Evolutionary conservation across 1,284 basidiomycete species (phyloP), one percentile per base, ranked within the genome.

Genomic region (Austroboletus niveus): DNA sequence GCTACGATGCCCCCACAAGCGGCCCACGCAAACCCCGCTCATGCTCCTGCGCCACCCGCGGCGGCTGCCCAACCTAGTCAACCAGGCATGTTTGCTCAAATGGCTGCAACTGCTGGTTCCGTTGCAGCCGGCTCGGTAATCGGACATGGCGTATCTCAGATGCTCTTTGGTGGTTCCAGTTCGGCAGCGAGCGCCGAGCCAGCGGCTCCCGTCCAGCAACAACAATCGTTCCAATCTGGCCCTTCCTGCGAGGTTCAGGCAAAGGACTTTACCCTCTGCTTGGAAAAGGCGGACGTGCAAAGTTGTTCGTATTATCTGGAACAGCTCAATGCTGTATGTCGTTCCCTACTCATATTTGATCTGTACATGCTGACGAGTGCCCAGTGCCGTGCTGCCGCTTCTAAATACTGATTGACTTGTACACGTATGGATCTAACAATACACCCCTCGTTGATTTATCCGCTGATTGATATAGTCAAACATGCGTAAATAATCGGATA

Each of bases 31-130:
- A 68, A 72, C 10, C 75, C 81, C 15, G 72, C 74, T 32, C 72
- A 75, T 22, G 70, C 75, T 1, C 71, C 73, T 41, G 70, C 78
- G n/a, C 71, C 72, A 15, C 62, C 58, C 40, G 59, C 47, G 1
- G 43, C 63, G 3, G 41, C 63, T 7, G 42, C 61, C 24, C 63
- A 67, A 62, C 71, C 54, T 52, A 70, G 38, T 66, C 64, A 70
- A 47, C 87, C 88, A 0, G 88, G 89, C 7, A 75, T 92, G 77
- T 53, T 92, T 15, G 75, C 80, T 0, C 85, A 89, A 68, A 94
- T 94, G 89, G 92, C 91, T 49, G 90, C 91, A 14, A 94, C 92
- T 8, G 91, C 90, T 29, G 91, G 90, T 50, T 89, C 87, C 56
- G 92, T 94, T 39, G 92, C 92, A 7, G 77, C 91, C 47, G 91